Conservation (phyloP, 2,329 filamentous ascomycete species). For the Colletotrichum filicis region DNA sequence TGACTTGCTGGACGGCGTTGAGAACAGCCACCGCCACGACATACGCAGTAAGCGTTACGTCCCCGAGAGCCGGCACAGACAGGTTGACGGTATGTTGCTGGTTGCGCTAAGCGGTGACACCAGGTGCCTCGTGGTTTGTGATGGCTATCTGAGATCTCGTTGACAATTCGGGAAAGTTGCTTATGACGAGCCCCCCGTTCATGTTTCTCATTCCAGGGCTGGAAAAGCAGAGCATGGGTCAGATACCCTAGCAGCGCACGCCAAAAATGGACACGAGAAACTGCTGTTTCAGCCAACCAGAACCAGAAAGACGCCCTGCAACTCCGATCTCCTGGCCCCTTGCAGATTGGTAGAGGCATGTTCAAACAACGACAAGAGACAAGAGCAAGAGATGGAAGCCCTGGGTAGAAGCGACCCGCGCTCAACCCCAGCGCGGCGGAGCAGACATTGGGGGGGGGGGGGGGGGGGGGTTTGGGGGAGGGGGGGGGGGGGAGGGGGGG, state of each 20-base stretch:
- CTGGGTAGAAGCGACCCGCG: constrained; percentile 22
- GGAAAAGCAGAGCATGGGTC: constrained; percentile 23
- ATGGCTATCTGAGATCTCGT: constrained; percentile 23
- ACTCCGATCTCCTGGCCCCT: constrained; percentile 34
- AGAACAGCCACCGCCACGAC: constrained; percentile 14
- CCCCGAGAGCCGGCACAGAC: not conserved
- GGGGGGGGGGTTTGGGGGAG: too few species aligned
- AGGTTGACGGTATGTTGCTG: not conserved
- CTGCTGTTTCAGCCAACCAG: constrained; percentile 36
- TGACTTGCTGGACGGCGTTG: not conserved
- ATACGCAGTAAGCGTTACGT: not conserved
- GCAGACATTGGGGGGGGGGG: not conserved
- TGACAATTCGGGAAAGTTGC: constrained; percentile 16
- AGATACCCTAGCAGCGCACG: constrained; percentile 16
- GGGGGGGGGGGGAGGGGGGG: too few species aligned
- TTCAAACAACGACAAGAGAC: constrained; percentile 10
- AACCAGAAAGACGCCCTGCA: constrained; percentile 26
- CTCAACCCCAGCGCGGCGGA: constrained; percentile 3
- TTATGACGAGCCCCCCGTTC: constrained; percentile 23
- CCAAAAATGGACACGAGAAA: constrained; percentile 39
- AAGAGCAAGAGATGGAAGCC: constrained; percentile 10
- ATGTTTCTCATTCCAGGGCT: constrained; percentile 17
- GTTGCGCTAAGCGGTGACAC: constrained; percentile 11
- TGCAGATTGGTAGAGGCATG: constrained; percentile 22
- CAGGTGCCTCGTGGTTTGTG: constrained; percentile 19